These are phyloP conservation scores for Erodium trifolium DNA, from an alignment of 441 rosid species.

Conservation along the genomic window DNA sequence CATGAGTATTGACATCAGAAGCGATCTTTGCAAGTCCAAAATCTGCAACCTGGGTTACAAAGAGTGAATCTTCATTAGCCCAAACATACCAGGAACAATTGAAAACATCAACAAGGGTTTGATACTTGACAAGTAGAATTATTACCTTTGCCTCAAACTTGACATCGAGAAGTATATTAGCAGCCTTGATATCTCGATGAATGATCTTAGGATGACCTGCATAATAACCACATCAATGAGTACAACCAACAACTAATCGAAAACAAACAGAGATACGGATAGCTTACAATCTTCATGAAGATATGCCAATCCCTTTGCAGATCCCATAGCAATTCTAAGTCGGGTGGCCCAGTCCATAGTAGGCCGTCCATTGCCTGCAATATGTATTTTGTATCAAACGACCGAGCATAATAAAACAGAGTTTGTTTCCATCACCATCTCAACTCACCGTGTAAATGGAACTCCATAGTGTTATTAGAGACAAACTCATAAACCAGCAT, in stretches of 20 bases:
- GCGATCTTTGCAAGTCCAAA: constrained; percentile 89
- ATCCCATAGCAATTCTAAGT: constrained; percentile 80
- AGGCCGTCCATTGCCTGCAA: constrained; percentile 43
- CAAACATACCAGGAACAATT: too few relatives aligned
- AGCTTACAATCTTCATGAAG: constrained; percentile 95
- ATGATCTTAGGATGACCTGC: constrained; percentile 97
- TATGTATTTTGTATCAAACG: too few relatives aligned
- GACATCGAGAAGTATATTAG: constrained; percentile 45
- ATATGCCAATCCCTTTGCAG: constrained; percentile 95
- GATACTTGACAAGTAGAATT: background rate
- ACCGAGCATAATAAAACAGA: too few relatives aligned
- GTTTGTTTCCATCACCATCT: too few relatives aligned
- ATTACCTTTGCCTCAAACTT: constrained; percentile 92
- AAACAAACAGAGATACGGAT: background rate
- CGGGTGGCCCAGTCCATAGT: constrained; percentile 81
- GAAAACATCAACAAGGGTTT: too few relatives aligned
- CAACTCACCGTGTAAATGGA: constrained; percentile 69
- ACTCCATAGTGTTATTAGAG: constrained; percentile 78
- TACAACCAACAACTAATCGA: background rate
- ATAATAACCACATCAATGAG: background rate
- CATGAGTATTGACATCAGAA: constrained; percentile 82
- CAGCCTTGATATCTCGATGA: constrained; percentile 67
- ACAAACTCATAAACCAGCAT: constrained; percentile 96
- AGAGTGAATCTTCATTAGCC: too few relatives aligned
- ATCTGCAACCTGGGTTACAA: constrained; percentile 66